phyloP scores from a whole-genome alignment of 75 land plant genomes.

The Pseudotsuga menziesii region DNA sequence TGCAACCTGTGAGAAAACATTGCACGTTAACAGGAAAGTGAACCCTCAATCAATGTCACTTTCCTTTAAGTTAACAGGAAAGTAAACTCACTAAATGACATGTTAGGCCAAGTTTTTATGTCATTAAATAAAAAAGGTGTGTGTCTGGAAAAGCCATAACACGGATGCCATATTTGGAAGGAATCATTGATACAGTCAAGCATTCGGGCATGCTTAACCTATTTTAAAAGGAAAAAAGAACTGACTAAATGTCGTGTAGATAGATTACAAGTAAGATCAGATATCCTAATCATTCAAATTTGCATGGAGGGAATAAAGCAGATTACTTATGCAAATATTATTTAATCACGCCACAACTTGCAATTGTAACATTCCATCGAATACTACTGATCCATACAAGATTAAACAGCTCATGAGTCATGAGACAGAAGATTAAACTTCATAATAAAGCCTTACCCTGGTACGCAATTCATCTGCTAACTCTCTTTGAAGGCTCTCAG shows the following conservation, averaged over 20 bases:
- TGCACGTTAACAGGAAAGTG: neutral
- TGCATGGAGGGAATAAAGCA: neutral
- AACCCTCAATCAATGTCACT: neutral
- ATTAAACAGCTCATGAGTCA: too few relatives aligned
- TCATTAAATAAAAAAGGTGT: neutral
- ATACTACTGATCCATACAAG: neutral
- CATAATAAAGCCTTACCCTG: constrained; percentile 28
- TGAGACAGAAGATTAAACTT: neutral
- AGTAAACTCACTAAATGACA: neutral
- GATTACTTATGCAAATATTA: neutral
- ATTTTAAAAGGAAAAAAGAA: too few relatives aligned
- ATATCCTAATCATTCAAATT: neutral
- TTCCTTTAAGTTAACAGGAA: neutral
- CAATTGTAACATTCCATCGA: neutral
- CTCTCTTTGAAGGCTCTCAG: constrained; percentile 55
- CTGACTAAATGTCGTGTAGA: neutral
- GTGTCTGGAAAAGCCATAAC: too few relatives aligned
- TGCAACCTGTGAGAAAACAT: constrained; percentile 44
- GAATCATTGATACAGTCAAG: too few relatives aligned
- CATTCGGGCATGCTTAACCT: too few relatives aligned
- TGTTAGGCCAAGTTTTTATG: neutral
- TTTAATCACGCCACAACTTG: neutral
- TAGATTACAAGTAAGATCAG: neutral
- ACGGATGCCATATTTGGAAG: too few relatives aligned
- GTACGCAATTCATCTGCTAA: constrained; percentile 87